Evolutionary conservation across 1,284 basidiomycete species (phyloP).

Genomic region (Boletellus deceptivus): DNA sequence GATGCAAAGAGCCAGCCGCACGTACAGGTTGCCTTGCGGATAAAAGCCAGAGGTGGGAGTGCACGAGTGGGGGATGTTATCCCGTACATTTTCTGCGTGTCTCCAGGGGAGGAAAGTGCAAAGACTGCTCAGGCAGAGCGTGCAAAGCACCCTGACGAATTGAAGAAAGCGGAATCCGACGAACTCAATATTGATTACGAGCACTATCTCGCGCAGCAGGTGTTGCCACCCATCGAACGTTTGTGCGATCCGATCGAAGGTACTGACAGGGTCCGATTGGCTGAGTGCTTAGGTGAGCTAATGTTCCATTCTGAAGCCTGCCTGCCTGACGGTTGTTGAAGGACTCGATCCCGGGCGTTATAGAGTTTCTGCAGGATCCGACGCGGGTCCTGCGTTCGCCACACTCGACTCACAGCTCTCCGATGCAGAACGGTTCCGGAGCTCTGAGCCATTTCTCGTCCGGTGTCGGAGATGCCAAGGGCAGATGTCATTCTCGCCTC

Average conservation of each 20-base stretch:
- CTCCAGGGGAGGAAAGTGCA: slow-evolving; percentile 68
- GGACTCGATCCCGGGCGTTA: slow-evolving; percentile 87
- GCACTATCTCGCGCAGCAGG: slow-evolving; percentile 88
- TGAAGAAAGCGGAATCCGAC: slow-evolving; percentile 64
- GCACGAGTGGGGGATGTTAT: slow-evolving; percentile 92
- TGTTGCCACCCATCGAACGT: slow-evolving; percentile 93
- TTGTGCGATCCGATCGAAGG: slow-evolving; percentile 97
- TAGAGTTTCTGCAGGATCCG: slow-evolving; percentile 47
- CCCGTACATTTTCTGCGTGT: slow-evolving; percentile 91
- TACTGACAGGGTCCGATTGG: slow-evolving; percentile 87
- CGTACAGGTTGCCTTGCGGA: slow-evolving; percentile 91
- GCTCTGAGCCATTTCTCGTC: slow-evolving; percentile 67
- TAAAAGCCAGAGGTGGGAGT: slow-evolving; percentile 83
- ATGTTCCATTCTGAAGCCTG: not conserved
- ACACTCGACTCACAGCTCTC: slow-evolving; percentile 90
- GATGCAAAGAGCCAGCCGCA: slow-evolving; percentile 95
- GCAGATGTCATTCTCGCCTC: slow-evolving; percentile 60
- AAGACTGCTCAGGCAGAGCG: slow-evolving; percentile 86
- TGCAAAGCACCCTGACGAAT: slow-evolving; percentile 93
- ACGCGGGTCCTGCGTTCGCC: slow-evolving; percentile 69
- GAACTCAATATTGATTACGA: slow-evolving; percentile 83
- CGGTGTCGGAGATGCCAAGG: slow-evolving; percentile 74
- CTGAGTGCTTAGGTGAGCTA: slow-evolving; percentile 86
- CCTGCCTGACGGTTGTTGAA: slow-evolving; percentile 28
- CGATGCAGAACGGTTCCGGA: slow-evolving; percentile 84